Conservation (phyloP, 1,284 basidiomycete species). For the Irpex rosettiformis region DNA sequence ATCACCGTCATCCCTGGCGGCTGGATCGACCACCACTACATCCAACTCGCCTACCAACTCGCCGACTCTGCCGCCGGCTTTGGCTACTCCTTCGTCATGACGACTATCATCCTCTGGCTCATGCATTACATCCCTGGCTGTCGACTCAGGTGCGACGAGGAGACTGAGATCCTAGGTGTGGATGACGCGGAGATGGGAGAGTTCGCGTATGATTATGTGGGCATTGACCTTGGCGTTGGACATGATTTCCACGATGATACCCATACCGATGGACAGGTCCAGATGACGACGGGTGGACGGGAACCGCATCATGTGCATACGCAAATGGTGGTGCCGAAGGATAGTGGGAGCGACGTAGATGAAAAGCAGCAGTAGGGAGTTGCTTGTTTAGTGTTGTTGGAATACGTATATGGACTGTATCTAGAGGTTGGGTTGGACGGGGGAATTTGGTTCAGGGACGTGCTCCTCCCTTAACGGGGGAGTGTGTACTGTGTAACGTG, state of each 20-base stretch:
- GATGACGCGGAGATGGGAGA: conserved; percentile 96
- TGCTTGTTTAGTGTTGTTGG: neutral
- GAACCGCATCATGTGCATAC: conserved; percentile 25
- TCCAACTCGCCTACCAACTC: conserved; percentile 86
- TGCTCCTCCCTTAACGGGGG: too few relatives aligned
- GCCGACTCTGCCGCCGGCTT: conserved; percentile 78
- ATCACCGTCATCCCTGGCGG: conserved; percentile 73
- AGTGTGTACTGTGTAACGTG: too few relatives aligned
- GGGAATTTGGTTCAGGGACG: too few relatives aligned
- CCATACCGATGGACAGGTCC: conserved; percentile 26
- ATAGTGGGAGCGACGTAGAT: conserved; percentile 16
- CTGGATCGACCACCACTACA: conserved; percentile 86
- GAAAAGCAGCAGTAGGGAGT: neutral
- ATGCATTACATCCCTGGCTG: conserved; percentile 93
- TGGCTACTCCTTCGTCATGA: conserved; percentile 79
- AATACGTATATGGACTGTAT: too few relatives aligned
- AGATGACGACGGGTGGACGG: conserved; percentile 26
- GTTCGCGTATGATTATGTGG: conserved; percentile 89
- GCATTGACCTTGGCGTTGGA: conserved; percentile 42
- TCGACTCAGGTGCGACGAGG: conserved; percentile 75
- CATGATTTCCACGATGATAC: conserved; percentile 26
- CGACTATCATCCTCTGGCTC: conserved; percentile 85
- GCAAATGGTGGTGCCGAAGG: conserved; percentile 7
- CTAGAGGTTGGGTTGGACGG: too few relatives aligned
- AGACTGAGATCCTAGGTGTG: conserved; percentile 88